phyloP scores from a whole-genome alignment of 805 yeast genomes.

The Lipomyces kockii region DNA sequence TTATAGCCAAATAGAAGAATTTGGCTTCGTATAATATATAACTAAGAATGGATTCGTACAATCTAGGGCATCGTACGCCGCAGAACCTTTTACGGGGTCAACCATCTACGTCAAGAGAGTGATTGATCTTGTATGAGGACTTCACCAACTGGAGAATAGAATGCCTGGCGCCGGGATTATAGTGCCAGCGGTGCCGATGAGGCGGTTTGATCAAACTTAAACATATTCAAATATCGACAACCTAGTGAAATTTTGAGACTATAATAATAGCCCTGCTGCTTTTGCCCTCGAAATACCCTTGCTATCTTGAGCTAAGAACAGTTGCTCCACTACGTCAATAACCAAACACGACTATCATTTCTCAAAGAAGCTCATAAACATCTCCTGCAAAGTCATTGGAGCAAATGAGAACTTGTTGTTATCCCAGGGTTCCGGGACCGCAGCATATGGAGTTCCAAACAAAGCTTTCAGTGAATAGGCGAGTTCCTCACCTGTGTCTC shows the following conservation, averaged over 20 bases:
- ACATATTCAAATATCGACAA: neutral
- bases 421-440: no score
- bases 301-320: neutral
- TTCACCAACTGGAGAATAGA: neutral
- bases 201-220: neutral
- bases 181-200: neutral
- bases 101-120: neutral
- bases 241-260: no score
- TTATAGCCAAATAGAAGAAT: neutral
- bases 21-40: no score
- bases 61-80: neutral
- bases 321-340: neutral
- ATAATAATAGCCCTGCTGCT: neutral
- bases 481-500: no score
- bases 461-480: no score
- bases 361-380: neutral
- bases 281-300: neutral
- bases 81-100: neutral
- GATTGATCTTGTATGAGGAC: neutral
- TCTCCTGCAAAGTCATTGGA: neutral
- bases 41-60: neutral
- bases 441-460: no score
- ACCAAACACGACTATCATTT: constrained; percentile 2
- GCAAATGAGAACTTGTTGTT: no score
- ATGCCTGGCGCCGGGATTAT: constrained; percentile 2